Evolutionary conservation across 768 basidiomycete genomes (phyloP), one percentile per base, ranked within the genome.

Genomic region (Termitomyces sp.): DNA sequence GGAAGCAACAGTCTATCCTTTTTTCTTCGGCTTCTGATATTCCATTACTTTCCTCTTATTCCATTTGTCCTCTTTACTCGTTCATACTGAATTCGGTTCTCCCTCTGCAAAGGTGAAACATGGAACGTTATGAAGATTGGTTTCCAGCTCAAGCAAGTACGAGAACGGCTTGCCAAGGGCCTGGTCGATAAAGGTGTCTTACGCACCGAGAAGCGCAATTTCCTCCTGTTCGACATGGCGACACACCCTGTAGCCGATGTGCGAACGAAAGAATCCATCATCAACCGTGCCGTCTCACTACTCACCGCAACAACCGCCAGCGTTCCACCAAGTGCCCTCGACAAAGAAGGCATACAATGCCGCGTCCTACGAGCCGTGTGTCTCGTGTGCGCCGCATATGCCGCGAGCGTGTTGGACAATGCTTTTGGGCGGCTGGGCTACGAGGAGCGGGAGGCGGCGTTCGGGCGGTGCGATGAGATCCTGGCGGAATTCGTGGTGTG

Each of bases 61-160:
- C 28, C 20, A 26, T 35, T 10, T 23, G 3, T 36, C 23, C 14
- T 26, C 38, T 13, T 46, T 30, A 16, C 38, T 38, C 26, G 33
- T 28, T 2, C 26, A 36, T 51, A 8, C 55, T 49, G 10, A 56
- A 26, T 20, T 23, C n/a, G n/a, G 10, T 36, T 2, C 23, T 20
- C 12, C 16, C 13, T 38, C n/a, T 48, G 30, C 18, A 7, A 69
- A 98, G 95, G 96, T 57, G 96, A 99, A 77, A 98, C 96, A 50
- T 99, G 96, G 96, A 99, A 98, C 74, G 95, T 99, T 8, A 94
- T 98, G 89, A 98, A 98, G 76, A 98, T 99, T 56, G 95, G 95
- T 26, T 99, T 93, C 75, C 96, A 99, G 73, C 87, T 99, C 50
- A 98, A 98, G 73, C 96, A 98, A 75, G 96, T 98, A 43, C 89